A percentile compares a stretch with the other conserved stretches of the same genome.
Evolutionary conservation across 345 rosid genomes (phyloP).

Genomic region (Brassica juncea): DNA sequence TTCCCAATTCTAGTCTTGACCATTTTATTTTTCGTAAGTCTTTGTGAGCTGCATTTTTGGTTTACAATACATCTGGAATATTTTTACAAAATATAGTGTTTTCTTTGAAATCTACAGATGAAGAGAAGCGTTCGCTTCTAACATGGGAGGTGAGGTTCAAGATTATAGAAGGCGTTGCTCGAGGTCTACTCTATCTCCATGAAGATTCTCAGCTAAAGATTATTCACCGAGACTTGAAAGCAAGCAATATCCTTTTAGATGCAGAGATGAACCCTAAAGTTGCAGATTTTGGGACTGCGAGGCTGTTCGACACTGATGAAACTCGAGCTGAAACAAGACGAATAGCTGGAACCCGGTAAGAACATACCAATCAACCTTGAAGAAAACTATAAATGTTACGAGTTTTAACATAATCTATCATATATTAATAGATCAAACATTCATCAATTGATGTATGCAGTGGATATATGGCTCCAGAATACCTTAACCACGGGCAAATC

Average conservation of each 20-base stretch:
- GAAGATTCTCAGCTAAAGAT: not conserved
- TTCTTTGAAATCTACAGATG: not conserved
- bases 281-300: not conserved
- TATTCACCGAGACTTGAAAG: not conserved
- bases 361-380: not conserved
- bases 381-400: not conserved
- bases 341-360: not conserved
- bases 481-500: not conserved
- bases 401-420: not conserved
- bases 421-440: not conserved
- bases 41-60: not conserved
- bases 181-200: not conserved
- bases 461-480: not conserved
- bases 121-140: not conserved
- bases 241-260: not conserved
- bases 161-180: not conserved
- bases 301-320: not conserved
- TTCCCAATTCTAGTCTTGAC: constrained; percentile 53
- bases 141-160: not conserved
- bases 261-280: constrained; percentile 2
- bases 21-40: constrained; percentile 45
- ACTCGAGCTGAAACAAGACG: constrained; percentile 7
- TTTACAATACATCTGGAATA: not conserved
- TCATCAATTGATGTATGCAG: not conserved
- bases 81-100: not conserved